These are phyloP conservation scores for Allomyces macrogynus DNA, from an alignment of 192 early-diverging fungal species.

Conservation along the genomic window DNA sequence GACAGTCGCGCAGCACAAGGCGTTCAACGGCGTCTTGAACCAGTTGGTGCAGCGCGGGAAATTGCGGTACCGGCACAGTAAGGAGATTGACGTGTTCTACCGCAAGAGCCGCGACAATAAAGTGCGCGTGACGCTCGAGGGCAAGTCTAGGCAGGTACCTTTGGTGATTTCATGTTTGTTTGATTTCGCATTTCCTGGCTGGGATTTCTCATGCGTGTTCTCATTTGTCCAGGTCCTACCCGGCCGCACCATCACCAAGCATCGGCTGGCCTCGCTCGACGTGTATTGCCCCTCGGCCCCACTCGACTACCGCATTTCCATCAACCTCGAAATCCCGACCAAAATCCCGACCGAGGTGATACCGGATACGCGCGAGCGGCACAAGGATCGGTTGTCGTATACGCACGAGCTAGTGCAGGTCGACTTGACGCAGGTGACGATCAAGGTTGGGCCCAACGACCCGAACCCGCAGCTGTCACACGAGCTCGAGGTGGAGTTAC, in stretches of 20 bases:
- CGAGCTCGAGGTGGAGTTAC: conserved; percentile 71
- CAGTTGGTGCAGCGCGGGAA: conserved; percentile 36
- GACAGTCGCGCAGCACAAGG: conserved; percentile 63
- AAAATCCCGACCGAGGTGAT: conserved; percentile 18
- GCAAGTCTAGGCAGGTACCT: conserved; percentile 30
- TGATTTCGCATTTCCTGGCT: too few relatives aligned
- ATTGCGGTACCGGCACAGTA: conserved; percentile 49
- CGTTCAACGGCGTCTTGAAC: conserved; percentile 68
- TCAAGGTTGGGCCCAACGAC: too few relatives aligned
- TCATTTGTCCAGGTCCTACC: conserved; percentile 15
- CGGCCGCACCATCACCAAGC: conserved; percentile 47
- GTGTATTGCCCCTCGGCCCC: conserved; percentile 56
- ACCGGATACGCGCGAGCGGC: conserved; percentile 32
- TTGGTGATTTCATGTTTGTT: too few relatives aligned
- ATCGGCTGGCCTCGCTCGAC: conserved; percentile 63
- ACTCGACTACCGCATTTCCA: conserved; percentile 70
- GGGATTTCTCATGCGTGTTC: not conserved
- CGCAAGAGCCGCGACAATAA: conserved; percentile 12
- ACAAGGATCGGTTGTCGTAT: conserved; percentile 79
- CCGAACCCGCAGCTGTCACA: conserved; percentile 37
- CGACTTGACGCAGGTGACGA: conserved; percentile 70
- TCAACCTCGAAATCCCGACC: conserved; percentile 51
- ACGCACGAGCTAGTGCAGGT: conserved; percentile 59
- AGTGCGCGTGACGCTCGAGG: conserved; percentile 42
- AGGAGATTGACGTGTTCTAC: conserved; percentile 53